Base-by-base conservation (phyloP, 2,329 filamentous ascomycete genomes). In the Ophiostoma triangulosporum region DNA sequence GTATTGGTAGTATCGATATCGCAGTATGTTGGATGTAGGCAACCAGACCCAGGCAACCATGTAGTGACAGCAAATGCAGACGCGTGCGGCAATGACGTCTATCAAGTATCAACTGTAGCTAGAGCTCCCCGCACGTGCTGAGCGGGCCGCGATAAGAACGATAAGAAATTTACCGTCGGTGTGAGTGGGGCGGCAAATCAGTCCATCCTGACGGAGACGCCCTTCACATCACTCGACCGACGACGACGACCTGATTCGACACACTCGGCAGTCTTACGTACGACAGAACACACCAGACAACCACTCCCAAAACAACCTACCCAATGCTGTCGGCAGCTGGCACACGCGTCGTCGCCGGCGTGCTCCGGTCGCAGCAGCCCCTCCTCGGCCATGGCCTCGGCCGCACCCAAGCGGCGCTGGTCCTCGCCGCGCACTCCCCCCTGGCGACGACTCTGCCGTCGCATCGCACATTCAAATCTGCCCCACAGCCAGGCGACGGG, bases 401-500 rank as follows among this genome's bases (percentile, higher is more conserved):
- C 43, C 33, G 36, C 24, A 32, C 22, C 12, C 36, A 20, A 27
- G 38, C 33, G 20, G 27, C 29, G 54, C 48, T n/a, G 4, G 14
- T 45, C 52, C 49, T 38, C 49, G 11, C 38, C 54, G 12, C 6
- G 35, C 3, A 32, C 32, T 26, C 53, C 53, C 17, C 48, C 52
- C 12, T 45, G 36, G n/a, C n/a, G n/a, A n/a, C n/a, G n/a, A n/a
- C 8, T 22, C 32, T 33, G 11, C 15, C 38, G 5, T 5, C 50
- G 12, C 26, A 35, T 26, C 50, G 35, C 31, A 17, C 11, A 20
- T 43, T 31, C 15, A 71, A 78, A 52, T 69, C 76, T 11, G 74
- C 80, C 24, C 80, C 80, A 4, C 77, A 73, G 60, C 69, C 70
- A 14, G 78, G 79, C 57, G 76, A 80, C 64, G 80, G 78, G 26